Evolutionary conservation across 352 stramenopile genomes (phyloP).

Genomic region (Phytophthora hybrid): DNA sequence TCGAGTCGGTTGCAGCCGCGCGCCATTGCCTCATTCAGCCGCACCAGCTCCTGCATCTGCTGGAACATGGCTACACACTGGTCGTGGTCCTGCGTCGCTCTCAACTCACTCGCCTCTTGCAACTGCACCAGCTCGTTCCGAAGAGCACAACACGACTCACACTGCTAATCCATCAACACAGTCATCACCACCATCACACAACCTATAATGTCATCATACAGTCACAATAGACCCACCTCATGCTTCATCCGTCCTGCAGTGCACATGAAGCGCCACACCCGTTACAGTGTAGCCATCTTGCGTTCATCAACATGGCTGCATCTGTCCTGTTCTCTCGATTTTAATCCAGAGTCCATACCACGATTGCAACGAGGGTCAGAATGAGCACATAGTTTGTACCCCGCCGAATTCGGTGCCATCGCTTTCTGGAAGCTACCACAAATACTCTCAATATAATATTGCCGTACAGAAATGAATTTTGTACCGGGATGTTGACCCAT

Average conservation of each 20-base stretch:
- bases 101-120: constrained; percentile 20
- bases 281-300: constrained; percentile 10
- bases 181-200: too few relatives aligned
- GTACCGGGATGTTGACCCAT: too few relatives aligned
- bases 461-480: too few relatives aligned
- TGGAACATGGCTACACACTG: constrained; percentile 55
- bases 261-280: constrained; percentile 4
- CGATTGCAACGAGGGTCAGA: too few relatives aligned
- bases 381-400: too few relatives aligned
- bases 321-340: background rate
- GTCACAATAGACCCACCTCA: too few relatives aligned
- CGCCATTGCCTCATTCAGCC: constrained; percentile 41
- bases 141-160: constrained; percentile 26
- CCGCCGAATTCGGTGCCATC: too few relatives aligned
- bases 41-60: constrained; percentile 54
- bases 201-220: too few relatives aligned
- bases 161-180: constrained; percentile 13
- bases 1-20: background rate
- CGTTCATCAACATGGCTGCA: constrained; percentile 13
- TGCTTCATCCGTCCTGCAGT: background rate
- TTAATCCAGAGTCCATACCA: too few relatives aligned
- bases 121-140: constrained; percentile 30
- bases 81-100: constrained; percentile 43
- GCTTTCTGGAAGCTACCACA: too few relatives aligned
- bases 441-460: too few relatives aligned